Base-by-base conservation (phyloP, 1,139 yeast genomes). In the Pichia sp. region DNA sequence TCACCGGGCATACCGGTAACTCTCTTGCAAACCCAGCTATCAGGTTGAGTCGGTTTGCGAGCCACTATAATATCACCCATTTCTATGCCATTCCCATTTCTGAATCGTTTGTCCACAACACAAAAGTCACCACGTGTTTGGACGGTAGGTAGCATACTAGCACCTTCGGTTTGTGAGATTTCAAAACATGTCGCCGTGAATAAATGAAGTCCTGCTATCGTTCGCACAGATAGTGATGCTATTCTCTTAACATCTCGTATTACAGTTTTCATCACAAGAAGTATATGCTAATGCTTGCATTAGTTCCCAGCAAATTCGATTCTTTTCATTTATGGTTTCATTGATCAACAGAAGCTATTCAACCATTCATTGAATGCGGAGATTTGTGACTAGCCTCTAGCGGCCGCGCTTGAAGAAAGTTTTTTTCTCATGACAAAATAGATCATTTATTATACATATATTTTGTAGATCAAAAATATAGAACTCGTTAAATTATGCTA, bases 1-100 rank as follows among this genome's bases (percentile, higher is more conserved):
- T 92, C 98, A 0, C 98, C 98, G 0, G 97, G 96, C 96, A 92
- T 87, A 0, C 98, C 99, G 0, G 96, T 85, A 43, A 93, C 85
- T 56, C 99, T 75, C 67, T 93, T 93, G 67, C 98, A 93, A 3
- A 93, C 96, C 55, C 95, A 74, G 64, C 85, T 90, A 23, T 78
- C 77, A 0, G 96, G 96, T 61, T 88, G 95, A 2, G 95, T 89
- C 0, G 99, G 99, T 67, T 95, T 93, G 41, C 80, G 73, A 1
- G 96, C 95, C 40, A 93, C 95, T 3, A 95, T 80, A 57, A 95
- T 79, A 67, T 93, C 99, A 0, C 99, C 99, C 60, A 87, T 82
- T 46, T 78, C 71, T 16, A 90, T 69, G 19, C 76, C 75, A 54
- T 85, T 72, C 1, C 93, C 95, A 54, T 79, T 75, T 53, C 81